Evolutionary conservation across 2,329 filamentous ascomycete species (phyloP), one percentile per base, ranked within the genome.

Genomic region (Paraphoma sp.): DNA sequence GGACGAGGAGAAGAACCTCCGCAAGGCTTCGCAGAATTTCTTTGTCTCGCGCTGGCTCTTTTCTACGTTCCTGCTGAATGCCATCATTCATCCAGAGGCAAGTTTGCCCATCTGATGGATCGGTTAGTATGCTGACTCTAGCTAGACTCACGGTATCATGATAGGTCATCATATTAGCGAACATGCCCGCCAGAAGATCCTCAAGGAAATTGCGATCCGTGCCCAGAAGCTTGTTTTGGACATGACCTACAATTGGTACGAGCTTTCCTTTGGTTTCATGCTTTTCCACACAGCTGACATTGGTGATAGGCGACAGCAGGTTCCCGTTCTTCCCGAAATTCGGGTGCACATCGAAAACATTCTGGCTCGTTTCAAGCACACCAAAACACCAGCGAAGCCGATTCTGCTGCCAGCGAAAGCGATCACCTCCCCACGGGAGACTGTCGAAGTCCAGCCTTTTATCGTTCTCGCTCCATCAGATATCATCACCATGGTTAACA

Each of bases 21-120:
- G 90, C 63, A 87, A 86, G 53, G 78, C 70, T 64, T 92, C 92
- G 40, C 87, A 92, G 60, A 88, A 88, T 65, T 96, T 93, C 81
- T 85, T 98, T 63, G 88, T 97, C 61, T 91, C 89, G 68, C 90
- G 93, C 72, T 99, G 94, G 88, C 88, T 97, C 60, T 97, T 98
- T 75, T 90, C 92, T 60, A 89, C 89, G 49, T 97, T 95, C 77
- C 82, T 98, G 36, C 84, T 92, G 45, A 89, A 91, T 67, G 89
- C 92, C 51, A 86, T 98, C 69, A 91, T 92, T 46, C 91, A 95
- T 69, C 95, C 95, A 10, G 95, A 99, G 84, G 93, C 87, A 83
- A 63, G 66, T 70, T 14, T 23, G 54, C 45, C 45, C 18, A 17
- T 48, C 18, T 48, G 23, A 30, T 38, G 18, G n/a, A 59, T 74